Conservation (phyloP, 306 rosid species). For the Quercus cerris region DNA sequence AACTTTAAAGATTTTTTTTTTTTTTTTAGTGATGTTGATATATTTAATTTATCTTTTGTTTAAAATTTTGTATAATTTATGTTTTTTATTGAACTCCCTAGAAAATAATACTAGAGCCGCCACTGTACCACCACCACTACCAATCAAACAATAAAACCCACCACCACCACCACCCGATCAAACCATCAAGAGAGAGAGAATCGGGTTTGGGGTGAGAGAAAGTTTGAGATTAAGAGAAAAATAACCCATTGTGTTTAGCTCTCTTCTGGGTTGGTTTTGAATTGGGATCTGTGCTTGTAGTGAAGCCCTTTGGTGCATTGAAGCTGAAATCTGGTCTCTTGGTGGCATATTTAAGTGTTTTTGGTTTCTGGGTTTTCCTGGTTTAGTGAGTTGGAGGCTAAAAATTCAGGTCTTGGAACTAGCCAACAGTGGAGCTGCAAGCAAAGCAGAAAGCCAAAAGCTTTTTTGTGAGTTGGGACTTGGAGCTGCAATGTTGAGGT, state of each 20-base stretch:
- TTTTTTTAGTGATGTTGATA: too few relatives aligned
- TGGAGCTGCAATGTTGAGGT: constrained; percentile 4
- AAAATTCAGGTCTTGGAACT: constrained; percentile 16
- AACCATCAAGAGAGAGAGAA: too few relatives aligned
- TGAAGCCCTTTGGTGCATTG: constrained; percentile 27
- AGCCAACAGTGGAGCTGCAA: not conserved
- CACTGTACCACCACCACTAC: too few relatives aligned
- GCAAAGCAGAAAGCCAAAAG: not conserved
- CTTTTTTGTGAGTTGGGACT: not conserved
- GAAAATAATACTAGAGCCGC: too few relatives aligned
- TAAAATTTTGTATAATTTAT: too few relatives aligned
- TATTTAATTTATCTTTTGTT: too few relatives aligned
- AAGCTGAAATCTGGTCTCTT: constrained; percentile 56
- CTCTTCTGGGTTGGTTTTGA: constrained; percentile 21
- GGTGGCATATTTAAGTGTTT: constrained; percentile 11
- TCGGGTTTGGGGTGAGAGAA: too few relatives aligned
- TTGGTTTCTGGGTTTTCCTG: constrained; percentile 30
- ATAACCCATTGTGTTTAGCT: constrained; percentile 3
- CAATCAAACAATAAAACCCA: too few relatives aligned
- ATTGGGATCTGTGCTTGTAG: constrained; percentile 56
- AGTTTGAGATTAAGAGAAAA: too few relatives aligned
- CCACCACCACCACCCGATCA: too few relatives aligned
- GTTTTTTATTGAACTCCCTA: too few relatives aligned
- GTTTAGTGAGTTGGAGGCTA: constrained; percentile 19
- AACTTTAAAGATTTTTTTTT: too few relatives aligned